Percentiles rank a stretch among this genome's conserved stretches.
These are phyloP conservation scores for Magnaporthiopsis poae DNA, from an alignment of 2,329 filamentous ascomycete species.

Conservation along the genomic window DNA sequence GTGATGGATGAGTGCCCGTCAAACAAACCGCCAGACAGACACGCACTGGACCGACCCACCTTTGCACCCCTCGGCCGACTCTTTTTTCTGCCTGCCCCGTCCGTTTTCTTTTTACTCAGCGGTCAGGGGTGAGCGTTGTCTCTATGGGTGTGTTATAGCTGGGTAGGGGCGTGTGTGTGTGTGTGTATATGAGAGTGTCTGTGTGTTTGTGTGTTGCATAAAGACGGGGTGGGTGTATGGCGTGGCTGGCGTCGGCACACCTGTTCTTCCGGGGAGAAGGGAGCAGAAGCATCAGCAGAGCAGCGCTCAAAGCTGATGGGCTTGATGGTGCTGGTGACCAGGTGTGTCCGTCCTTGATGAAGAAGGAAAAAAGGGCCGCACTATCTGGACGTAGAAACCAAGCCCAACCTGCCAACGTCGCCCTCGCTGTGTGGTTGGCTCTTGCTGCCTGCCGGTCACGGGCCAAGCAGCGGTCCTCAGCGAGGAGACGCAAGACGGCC, in stretches of 20 bases:
- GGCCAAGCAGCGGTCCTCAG: background rate
- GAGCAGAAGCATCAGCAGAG: background rate
- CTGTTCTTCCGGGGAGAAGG: background rate
- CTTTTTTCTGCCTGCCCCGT: background rate
- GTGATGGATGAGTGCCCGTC: background rate
- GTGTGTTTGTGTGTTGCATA: too few relatives aligned
- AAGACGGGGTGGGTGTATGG: background rate
- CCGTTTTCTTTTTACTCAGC: background rate
- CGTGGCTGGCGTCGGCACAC: background rate
- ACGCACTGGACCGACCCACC: background rate
- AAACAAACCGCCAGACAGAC: background rate
- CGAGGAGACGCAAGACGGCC: background rate
- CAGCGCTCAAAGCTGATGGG: too few relatives aligned
- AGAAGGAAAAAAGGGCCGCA: background rate
- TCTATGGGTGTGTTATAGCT: background rate
- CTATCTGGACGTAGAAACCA: background rate
- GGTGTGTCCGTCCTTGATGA: background rate
- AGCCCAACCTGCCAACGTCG: background rate
- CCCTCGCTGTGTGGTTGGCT: background rate
- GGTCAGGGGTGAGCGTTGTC: background rate
- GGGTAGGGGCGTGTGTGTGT: background rate
- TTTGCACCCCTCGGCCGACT: background rate
- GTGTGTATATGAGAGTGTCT: background rate
- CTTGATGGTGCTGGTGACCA: background rate
- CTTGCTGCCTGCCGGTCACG: background rate